Evolutionary conservation across 2,329 filamentous ascomycete genomes (phyloP), one percentile per base, ranked within the genome.

Genomic region (Nectriaceae sp.): DNA sequence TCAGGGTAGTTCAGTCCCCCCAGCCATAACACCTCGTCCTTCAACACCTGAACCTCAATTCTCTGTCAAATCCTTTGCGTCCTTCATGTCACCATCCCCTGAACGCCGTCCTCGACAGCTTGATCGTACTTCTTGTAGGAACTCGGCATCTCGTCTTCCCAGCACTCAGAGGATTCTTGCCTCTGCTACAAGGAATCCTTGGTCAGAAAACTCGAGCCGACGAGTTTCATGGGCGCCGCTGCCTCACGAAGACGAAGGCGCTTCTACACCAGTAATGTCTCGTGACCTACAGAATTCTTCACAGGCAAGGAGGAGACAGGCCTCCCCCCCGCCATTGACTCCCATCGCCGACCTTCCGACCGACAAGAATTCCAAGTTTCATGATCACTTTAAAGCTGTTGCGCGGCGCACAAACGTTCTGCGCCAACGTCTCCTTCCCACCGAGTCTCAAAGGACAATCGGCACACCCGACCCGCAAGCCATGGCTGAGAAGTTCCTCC

Each of bases 1-100:
- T 22, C n/a, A 21, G 11, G 21, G 26, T 18, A 33, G 22, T 5
- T 33, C 37, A 21, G 31, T 46, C 11, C 52, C 47, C 16, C 42
- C 47, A 5, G 22, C 39, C 16, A 3, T 20, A 13, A 21, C 29
- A 37, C 21, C 21, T 16, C 59, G 64, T 48, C 56, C 69, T 24
- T 65, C 67, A 2, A 77, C 75, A 1, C 73, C 77, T 5, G 75
- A 80, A 42, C 70, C 75, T 13, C 72, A 72, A 4, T 68, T 79
- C 22, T 74, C 74, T 0, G 69, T 80, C 55, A 79, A 76, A 52
- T 72, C 77, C 1, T 82, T 82, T 57, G 71, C 75, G 1, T 72
- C 74, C 2, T 82, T 82, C 58, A 73, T 78, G 57, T 75, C 75
- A 1, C 73, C 76, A 1, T 78, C 77, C 0, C 75, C 78, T 1